phyloP scores from a whole-genome alignment of 345 rosid species.

The Acer saccharum region DNA sequence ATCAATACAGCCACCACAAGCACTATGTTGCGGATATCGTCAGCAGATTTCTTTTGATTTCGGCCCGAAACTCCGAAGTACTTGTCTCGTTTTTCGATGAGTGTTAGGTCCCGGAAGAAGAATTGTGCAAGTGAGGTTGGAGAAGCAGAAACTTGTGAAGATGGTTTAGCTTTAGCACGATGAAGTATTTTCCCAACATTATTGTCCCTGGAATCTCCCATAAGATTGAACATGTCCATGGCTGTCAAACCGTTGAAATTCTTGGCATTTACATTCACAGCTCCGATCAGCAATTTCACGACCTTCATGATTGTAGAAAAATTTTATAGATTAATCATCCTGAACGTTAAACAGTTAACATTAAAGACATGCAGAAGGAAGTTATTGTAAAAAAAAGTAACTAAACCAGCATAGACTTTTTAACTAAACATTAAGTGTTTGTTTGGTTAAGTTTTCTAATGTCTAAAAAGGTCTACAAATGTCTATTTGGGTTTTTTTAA shows the following conservation, averaged over 20 bases:
- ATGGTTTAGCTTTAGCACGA: conserved; percentile 18
- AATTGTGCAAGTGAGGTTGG: no score
- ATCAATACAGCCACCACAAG: conserved; percentile 41
- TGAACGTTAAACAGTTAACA: no score
- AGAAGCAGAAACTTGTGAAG: neutral
- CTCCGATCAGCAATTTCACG: conserved; percentile 17
- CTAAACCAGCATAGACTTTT: no score
- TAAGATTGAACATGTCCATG: conserved; percentile 15
- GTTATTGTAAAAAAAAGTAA: no score
- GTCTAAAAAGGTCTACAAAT: no score
- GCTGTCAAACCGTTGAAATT: conserved; percentile 12
- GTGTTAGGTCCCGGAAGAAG: no score
- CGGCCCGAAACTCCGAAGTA: conserved; percentile 11
- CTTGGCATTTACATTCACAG: conserved; percentile 26
- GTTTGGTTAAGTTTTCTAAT: no score
- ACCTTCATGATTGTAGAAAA: conserved; percentile 5
- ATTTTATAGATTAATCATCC: no score
- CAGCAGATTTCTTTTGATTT: neutral
- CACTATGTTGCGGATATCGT: neutral
- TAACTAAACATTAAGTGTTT: no score
- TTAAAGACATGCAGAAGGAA: no score
- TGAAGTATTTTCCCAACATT: conserved; percentile 3
- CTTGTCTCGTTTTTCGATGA: no score
- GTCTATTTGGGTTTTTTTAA: no score
- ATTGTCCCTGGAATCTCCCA: neutral